phyloP scores from a whole-genome alignment of 371 early-diverging fungal species.

The Rhizopus delemar region DNA sequence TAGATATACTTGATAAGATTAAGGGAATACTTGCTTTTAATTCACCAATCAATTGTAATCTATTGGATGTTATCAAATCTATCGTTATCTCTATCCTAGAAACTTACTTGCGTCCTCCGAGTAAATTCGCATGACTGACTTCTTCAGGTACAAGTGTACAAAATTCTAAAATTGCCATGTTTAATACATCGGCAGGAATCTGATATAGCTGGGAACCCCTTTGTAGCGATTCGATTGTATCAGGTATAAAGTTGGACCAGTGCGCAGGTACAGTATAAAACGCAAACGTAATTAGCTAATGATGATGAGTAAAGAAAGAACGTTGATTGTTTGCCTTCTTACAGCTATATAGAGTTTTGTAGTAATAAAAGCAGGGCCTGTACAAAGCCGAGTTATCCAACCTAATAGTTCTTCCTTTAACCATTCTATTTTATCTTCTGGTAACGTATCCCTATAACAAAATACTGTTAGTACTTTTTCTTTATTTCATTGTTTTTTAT shows the following conservation, averaged over 20 bases:
- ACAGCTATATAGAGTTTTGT: constrained; percentile 79
- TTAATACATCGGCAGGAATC: constrained; percentile 33
- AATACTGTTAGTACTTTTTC: background rate
- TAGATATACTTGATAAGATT: constrained; percentile 46
- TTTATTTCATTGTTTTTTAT: background rate
- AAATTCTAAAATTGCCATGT: constrained; percentile 66
- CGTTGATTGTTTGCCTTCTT: constrained; percentile 8
- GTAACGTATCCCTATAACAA: constrained; percentile 58
- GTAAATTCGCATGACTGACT: constrained; percentile 59
- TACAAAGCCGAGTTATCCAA: constrained; percentile 61
- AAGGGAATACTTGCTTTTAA: constrained; percentile 49
- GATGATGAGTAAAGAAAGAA: background rate
- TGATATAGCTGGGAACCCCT: constrained; percentile 38
- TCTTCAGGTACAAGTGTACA: constrained; percentile 81
- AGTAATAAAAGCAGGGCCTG: constrained; percentile 66
- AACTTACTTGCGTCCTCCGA: constrained; percentile 52
- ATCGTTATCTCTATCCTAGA: background rate
- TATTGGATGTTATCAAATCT: constrained; percentile 14
- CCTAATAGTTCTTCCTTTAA: constrained; percentile 63
- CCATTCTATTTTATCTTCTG: constrained; percentile 61
- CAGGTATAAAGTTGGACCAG: constrained; percentile 66
- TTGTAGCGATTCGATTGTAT: constrained; percentile 52
- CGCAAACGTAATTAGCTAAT: constrained; percentile 68
- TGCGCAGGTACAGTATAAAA: constrained; percentile 61
- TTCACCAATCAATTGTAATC: constrained; percentile 49